These are phyloP conservation scores for Coemansia sp. DNA, from an alignment of 192 early-diverging fungal species.

Conservation along the genomic window DNA sequence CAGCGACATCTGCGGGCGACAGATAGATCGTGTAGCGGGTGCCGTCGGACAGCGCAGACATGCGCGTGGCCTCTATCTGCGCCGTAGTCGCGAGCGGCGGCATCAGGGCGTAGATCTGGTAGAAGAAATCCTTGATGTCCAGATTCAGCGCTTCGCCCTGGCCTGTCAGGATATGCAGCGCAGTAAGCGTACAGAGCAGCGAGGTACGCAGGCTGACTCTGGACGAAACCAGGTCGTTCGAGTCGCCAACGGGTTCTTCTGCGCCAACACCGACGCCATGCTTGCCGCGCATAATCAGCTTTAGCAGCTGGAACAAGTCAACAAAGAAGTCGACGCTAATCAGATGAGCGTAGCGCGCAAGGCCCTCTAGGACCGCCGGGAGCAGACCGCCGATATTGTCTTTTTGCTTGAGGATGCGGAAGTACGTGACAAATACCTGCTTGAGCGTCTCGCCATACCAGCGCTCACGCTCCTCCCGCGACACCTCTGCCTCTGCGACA, in stretches of 20 bases:
- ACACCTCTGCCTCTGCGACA: slow-evolving; percentile 87
- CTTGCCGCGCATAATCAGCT: slow-evolving; percentile 71
- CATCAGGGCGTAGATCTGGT: slow-evolving; percentile 75
- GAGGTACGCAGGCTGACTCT: slow-evolving; percentile 63
- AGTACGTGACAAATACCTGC: slow-evolving; percentile 90
- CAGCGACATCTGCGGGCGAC: slow-evolving; percentile 40
- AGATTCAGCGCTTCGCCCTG: slow-evolving; percentile 92
- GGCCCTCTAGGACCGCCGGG: slow-evolving; percentile 63
- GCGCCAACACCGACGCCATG: slow-evolving; percentile 52
- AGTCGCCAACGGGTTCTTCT: slow-evolving; percentile 31
- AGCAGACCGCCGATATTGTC: slow-evolving; percentile 62
- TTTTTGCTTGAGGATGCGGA: slow-evolving; percentile 88
- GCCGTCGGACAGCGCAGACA: slow-evolving; percentile 45
- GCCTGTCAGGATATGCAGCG: slow-evolving; percentile 81
- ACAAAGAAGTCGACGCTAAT: slow-evolving; percentile 96
- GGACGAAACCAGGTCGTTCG: slow-evolving; percentile 26
- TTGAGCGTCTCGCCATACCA: slow-evolving; percentile 93
- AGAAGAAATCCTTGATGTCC: slow-evolving; percentile 90
- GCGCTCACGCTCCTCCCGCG: slow-evolving; percentile 76
- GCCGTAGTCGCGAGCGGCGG: slow-evolving; percentile 66
- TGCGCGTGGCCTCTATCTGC: slow-evolving; percentile 59
- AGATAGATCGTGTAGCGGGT: slow-evolving; percentile 48
- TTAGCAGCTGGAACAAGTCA: slow-evolving; percentile 80
- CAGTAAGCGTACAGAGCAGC: slow-evolving; percentile 85
- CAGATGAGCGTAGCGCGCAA: slow-evolving; percentile 81